Evolutionary conservation across 192 early-diverging fungal genomes (phyloP).

Genomic region (Backusella luteola): DNA sequence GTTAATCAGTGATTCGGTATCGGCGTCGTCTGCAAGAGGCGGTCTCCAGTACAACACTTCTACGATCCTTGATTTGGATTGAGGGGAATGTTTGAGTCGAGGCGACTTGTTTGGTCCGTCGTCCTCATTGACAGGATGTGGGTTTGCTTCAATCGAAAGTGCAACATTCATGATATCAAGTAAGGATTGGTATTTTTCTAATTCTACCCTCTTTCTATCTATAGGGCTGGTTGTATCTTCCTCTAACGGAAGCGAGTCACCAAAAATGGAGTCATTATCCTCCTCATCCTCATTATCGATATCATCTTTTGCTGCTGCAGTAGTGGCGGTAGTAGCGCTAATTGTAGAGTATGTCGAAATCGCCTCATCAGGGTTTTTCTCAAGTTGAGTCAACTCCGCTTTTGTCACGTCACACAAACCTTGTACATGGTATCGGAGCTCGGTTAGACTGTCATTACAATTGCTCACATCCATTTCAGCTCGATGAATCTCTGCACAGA

Average conservation of each 20-base stretch:
- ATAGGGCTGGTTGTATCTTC: not conserved
- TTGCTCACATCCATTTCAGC: conserved; percentile 75
- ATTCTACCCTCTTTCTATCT: not conserved
- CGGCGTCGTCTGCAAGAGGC: conserved; percentile 29
- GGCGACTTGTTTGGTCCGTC: conserved; percentile 9
- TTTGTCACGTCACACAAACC: conserved; percentile 11
- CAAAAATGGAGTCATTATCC: conserved; percentile 1
- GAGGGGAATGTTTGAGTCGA: conserved; percentile 36
- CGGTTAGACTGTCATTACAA: conserved; percentile 68
- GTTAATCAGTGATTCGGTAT: conserved; percentile 8
- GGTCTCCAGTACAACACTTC: conserved; percentile 49
- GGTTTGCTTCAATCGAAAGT: conserved; percentile 44
- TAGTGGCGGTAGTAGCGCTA: not conserved
- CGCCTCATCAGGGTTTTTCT: not conserved
- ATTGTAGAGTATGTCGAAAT: not conserved
- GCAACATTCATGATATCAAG: conserved; percentile 46
- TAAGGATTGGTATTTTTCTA: conserved; percentile 18
- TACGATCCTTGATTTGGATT: conserved; percentile 48
- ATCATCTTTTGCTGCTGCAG: not conserved
- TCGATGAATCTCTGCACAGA: conserved; percentile 73
- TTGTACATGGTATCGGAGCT: conserved; percentile 50
- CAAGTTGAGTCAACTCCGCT: conserved; percentile 12
- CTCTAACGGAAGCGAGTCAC: conserved; percentile 2
- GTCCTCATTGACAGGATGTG: conserved; percentile 29
- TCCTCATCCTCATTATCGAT: not conserved